A percentile compares a stretch with the other conserved stretches of the same genome.
These are phyloP conservation scores for Marasmius tenuissimus DNA, from an alignment of 1,284 basidiomycete genomes.

Conservation along the genomic window DNA sequence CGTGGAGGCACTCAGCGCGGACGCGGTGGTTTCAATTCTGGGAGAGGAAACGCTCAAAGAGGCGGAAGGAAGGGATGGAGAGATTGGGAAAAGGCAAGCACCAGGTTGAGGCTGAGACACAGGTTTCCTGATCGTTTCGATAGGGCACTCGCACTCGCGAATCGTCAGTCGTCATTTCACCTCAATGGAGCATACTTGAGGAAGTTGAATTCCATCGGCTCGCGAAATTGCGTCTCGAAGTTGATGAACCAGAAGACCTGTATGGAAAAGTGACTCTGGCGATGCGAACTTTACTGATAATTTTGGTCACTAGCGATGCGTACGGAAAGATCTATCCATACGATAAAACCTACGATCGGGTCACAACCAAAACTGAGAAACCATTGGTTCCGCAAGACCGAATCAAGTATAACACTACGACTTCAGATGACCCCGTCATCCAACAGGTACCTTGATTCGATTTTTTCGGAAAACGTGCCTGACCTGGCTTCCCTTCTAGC, in stretches of 20 bases:
- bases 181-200: conserved; percentile 93
- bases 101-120: background rate
- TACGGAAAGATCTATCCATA: conserved; percentile 93
- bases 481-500: conserved; percentile 39
- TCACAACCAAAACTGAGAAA: conserved; percentile 91
- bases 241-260: conserved; percentile 89
- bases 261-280: conserved; percentile 39
- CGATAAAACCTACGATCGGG: conserved; percentile 94
- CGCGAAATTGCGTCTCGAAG: conserved; percentile 88
- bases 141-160: conserved; percentile 90
- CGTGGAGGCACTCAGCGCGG: conserved; percentile 43
- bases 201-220: conserved; percentile 97
- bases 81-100: conserved; percentile 89
- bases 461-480: conserved; percentile 1
- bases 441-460: conserved; percentile 59
- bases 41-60: conserved; percentile 44
- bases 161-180: conserved; percentile 90
- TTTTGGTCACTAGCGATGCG: conserved; percentile 55
- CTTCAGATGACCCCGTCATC: conserved; percentile 96
- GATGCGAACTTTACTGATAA: conserved; percentile 7
- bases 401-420: conserved; percentile 96
- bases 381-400: conserved; percentile 92
- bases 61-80: conserved; percentile 82
- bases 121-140: conserved; percentile 6
- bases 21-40: conserved; percentile 42